Evolutionary conservation across 2,329 filamentous ascomycete species (phyloP), one percentile per base, ranked within the genome.

Genomic region (Triangularia verruculosa): DNA sequence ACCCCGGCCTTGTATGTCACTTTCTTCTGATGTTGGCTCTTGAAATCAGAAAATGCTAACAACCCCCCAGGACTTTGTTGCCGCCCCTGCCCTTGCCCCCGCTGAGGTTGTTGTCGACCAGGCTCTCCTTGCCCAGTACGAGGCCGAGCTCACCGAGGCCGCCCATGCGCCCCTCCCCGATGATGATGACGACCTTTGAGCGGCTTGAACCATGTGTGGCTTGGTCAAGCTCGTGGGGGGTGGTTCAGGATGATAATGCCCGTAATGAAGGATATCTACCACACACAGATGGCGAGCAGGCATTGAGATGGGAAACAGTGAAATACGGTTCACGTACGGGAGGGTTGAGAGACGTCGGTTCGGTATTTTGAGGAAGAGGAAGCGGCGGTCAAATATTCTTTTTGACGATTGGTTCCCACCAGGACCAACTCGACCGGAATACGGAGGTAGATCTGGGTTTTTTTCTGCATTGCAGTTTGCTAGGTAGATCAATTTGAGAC

Each of bases 91-190:
- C 73, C 89, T 99, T 73, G 95, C 94, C 71, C 95, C 95, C 72
- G 93, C 95, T 67, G 94, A 95, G 78, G 92, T 94, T 73, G 82
- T 89, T 77, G 92, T 99, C 79, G 92, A 98, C 81, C 86, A 90
- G 80, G 85, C 83, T 62, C 89, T 96, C 70, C 86, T 97, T 74
- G 84, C 86, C 72, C 79, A 92, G 82, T 96, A 96, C 85, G 83
- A 89, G 79, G 83, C 89, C 80, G 95, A 99, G 85, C 96, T 99
- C 92, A 80, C 86, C 67, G 85, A 84, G 58, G 95, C 95, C 68
- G 87, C 90, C 68, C 73, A 84, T 69, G 87, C 90, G 87, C 93
- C 95, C 74, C 91, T 99, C 74, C 95, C 95, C 71, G 93, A 96
- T 70, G 94, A 97, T 72, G 88, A 92, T 70, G 86, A 88, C 17